Evolutionary conservation across 805 yeast species (phyloP).

Genomic region (Schizosaccharomyces lindneri): DNA sequence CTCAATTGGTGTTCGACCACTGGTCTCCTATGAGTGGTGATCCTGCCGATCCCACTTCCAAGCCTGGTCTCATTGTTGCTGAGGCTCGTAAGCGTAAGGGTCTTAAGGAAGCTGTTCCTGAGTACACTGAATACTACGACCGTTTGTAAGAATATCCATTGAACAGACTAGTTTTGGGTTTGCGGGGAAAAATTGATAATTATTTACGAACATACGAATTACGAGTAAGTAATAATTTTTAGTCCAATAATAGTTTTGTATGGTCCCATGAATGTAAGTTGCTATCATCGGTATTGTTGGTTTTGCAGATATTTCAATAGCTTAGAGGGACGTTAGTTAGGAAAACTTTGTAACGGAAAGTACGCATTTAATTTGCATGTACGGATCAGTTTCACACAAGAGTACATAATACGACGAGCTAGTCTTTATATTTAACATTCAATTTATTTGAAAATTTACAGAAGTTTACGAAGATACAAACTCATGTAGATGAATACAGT

Average conservation of each 20-base stretch:
- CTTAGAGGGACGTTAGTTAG: too few species aligned
- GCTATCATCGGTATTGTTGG: too few species aligned
- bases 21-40: conserved; percentile 83
- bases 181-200: background rate
- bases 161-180: background rate
- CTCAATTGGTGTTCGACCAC: conserved; percentile 98
- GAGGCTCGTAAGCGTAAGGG: conserved; percentile 87
- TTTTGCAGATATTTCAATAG: too few species aligned
- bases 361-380: too few species aligned
- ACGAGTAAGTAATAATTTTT: background rate
- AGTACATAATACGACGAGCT: too few species aligned
- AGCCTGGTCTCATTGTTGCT: conserved; percentile 39
- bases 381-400: too few species aligned
- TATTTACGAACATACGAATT: background rate
- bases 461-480: background rate
- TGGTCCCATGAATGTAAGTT: too few species aligned
- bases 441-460: too few species aligned
- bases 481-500: background rate
- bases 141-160: conserved; percentile 16
- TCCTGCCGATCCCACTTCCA: conserved; percentile 64
- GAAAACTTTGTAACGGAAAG: too few species aligned
- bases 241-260: background rate
- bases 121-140: conserved; percentile 91
- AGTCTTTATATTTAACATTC: too few species aligned
- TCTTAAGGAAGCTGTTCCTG: conserved; percentile 91